These are phyloP conservation scores for Smittium mucronatum DNA, from an alignment of 371 early-diverging fungal genomes.

Conservation along the genomic window DNA sequence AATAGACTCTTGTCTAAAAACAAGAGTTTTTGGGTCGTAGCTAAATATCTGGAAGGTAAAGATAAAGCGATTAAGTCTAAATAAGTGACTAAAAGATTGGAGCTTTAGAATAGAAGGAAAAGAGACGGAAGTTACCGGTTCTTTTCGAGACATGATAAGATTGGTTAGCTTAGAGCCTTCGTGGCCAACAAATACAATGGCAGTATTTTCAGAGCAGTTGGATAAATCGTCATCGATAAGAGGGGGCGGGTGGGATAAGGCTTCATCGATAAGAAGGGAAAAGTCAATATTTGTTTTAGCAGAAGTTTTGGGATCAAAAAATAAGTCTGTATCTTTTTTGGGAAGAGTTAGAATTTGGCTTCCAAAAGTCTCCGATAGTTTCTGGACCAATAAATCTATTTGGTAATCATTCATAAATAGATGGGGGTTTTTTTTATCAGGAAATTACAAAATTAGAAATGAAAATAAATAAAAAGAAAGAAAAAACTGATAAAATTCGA, in stretches of 20 bases:
- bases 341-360: constrained; percentile 16
- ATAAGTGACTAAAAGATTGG: too few species aligned
- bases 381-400: neutral
- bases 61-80: too few species aligned
- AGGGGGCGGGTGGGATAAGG: neutral
- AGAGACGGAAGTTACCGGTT: constrained; percentile 41
- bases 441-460: too few species aligned
- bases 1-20: constrained; percentile 45
- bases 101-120: too few species aligned
- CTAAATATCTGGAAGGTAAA: constrained; percentile 34
- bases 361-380: constrained; percentile 6
- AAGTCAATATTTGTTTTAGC: neutral
- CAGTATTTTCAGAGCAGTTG: neutral
- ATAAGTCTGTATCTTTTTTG: constrained; percentile 6
- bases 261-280: neutral
- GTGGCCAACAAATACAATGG: constrained; percentile 65
- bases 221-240: neutral
- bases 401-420: too few species aligned
- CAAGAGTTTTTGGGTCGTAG: constrained; percentile 46
- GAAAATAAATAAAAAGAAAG: too few species aligned
- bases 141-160: constrained; percentile 50
- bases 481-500: too few species aligned
- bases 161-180: constrained; percentile 77
- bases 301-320: neutral
- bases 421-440: too few species aligned